Evolutionary conservation across 345 rosid genomes (phyloP).

Genomic region (Acer campestre): DNA sequence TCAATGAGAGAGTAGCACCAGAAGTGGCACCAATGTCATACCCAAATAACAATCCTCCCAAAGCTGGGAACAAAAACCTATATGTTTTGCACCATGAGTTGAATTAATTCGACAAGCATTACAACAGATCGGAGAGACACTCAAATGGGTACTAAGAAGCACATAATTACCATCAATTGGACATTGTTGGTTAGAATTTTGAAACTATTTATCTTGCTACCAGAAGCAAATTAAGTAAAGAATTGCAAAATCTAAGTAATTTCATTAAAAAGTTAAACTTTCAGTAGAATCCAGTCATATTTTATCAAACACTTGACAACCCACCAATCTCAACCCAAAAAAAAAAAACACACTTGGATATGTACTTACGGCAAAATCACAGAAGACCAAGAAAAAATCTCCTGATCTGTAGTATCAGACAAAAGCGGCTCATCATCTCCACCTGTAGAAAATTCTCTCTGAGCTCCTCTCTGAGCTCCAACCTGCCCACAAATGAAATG

Average conservation of each 20-base stretch:
- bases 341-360: neutral
- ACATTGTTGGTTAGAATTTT: neutral
- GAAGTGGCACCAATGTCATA: conserved; percentile 98
- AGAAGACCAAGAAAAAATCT: conserved; percentile 82
- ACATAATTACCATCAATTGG: conserved; percentile 5
- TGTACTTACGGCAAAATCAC: conserved; percentile 78
- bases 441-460: conserved; percentile 50
- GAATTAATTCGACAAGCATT: conserved; percentile 15
- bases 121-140: neutral
- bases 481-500: conserved; percentile 39
- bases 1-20: conserved; percentile 85
- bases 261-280: neutral
- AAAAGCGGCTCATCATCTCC: conserved; percentile 49
- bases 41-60: conserved; percentile 89
- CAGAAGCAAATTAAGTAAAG: neutral
- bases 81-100: conserved; percentile 17
- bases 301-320: neutral
- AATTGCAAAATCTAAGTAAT: neutral
- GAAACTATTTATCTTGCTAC: neutral
- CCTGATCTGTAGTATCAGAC: conserved; percentile 48
- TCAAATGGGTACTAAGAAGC: neutral
- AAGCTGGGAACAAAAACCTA: conserved; percentile 92
- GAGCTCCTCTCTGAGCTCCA: conserved; percentile 46
- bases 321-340: neutral
- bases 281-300: neutral